A percentile compares a stretch with the other conserved stretches of the same genome.
Evolutionary conservation across 2,329 filamentous ascomycete species (phyloP).

Genomic region (Alternaria sp.): DNA sequence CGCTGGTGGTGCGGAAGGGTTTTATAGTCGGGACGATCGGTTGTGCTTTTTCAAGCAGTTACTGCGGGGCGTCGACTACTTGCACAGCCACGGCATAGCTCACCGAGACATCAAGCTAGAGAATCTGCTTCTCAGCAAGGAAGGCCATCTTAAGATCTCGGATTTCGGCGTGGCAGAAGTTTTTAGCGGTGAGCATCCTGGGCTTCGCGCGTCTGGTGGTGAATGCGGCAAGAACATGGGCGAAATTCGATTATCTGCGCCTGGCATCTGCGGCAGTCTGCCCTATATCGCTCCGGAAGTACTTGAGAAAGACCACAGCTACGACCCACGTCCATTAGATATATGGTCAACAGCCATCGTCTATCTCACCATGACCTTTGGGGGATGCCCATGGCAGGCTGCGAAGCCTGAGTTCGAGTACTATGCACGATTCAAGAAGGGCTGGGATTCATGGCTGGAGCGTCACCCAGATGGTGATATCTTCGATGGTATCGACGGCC

Average conservation of each 20-base stretch:
- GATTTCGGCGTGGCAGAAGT: slow-evolving; percentile 92
- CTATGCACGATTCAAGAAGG: slow-evolving; percentile 70
- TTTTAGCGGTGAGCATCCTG: slow-evolving; percentile 82
- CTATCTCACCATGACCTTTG: slow-evolving; percentile 78
- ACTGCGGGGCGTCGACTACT: slow-evolving; percentile 79
- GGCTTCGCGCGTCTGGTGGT: slow-evolving; percentile 74
- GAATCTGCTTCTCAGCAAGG: slow-evolving; percentile 79
- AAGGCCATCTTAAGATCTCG: slow-evolving; percentile 87
- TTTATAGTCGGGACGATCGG: slow-evolving; percentile 72
- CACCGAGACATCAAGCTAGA: slow-evolving; percentile 92
- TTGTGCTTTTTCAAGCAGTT: slow-evolving; percentile 91
- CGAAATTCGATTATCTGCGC: slow-evolving; percentile 73
- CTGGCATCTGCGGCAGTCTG: slow-evolving; percentile 83
- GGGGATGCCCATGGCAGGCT: slow-evolving; percentile 76
- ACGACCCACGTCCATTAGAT: slow-evolving; percentile 81
- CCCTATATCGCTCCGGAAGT: slow-evolving; percentile 92
- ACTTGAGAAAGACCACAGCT: slow-evolving; percentile 69
- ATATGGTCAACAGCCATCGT: slow-evolving; percentile 88
- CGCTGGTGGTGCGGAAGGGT: slow-evolving; percentile 60
- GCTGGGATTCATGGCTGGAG: slow-evolving; percentile 73
- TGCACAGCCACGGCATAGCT: slow-evolving; percentile 84
- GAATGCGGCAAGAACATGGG: slow-evolving; percentile 78
- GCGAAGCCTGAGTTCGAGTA: slow-evolving; percentile 64
- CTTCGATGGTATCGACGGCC: slow-evolving; percentile 63
- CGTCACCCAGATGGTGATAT: slow-evolving; percentile 62